Base-by-base conservation (phyloP, 352 stramenopile genomes). In the Pythium chondricola region DNA sequence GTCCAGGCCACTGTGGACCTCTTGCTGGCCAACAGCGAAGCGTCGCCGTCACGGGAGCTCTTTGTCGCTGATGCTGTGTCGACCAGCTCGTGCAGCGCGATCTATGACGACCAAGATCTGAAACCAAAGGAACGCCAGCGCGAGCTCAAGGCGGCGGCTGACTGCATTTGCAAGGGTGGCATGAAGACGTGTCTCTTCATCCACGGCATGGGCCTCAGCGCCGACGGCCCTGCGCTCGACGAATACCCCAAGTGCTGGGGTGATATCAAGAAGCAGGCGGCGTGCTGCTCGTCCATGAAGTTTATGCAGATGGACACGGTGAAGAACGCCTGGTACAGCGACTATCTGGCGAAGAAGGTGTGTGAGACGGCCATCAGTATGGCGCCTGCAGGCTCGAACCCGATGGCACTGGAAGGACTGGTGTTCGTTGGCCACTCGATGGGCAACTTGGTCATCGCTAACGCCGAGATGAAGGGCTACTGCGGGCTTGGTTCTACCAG, bases 271-370 rank as follows among this genome's bases (percentile, higher is more conserved):
- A 43, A 35, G 2, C 30, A 60, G 20, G 44, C 58, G 10, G 43
- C 58, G 31, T 72, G 63, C 57, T 72, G 63, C 41, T 60, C 55
- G 10, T 49, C 42, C 11, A 41, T 53, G 35, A 66, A 59, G 51
- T 68, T 72, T 35, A 49, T 57, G 21, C 63, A 61, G 17, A 58
- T 72, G 24, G 56, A 72, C 52, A 61, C 60, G 11, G 36, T 46
- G 17, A 48, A 50, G 24, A 27, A 37, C 14, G 33, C 51, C 33
- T 72, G 63, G 63, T 55, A 62, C 44, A 52, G 32, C 30, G 36
- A 35, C 21, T 21, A 24, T 3, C 17, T 64, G 6, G 29, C 54
- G 14, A 38, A 54, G 6, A 43, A 66, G 16, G 37, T 72, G 13
- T 72, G 63, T 51, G 22, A 53, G 20, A 52, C 41, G 3, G 63